Base-by-base conservation (phyloP, 768 basidiomycete species). In the Calocybe cyanea region DNA sequence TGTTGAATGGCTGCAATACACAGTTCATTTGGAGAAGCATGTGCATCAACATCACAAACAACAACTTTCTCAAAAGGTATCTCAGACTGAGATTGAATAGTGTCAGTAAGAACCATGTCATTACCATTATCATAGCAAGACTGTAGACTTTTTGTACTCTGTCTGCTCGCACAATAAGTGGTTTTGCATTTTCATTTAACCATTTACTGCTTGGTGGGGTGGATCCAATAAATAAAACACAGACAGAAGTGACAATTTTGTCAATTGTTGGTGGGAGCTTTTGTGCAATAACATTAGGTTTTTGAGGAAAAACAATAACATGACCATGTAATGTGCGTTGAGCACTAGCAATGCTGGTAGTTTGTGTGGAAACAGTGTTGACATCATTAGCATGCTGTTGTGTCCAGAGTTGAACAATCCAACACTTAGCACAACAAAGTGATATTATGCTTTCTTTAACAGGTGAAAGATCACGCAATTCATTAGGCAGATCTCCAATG, bases 401-500 rank as follows among this genome's bases (percentile, higher is more conserved):
- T n/a, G n/a, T n/a, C 5, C 25, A 28, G 1, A 73, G 42, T 33
- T 68, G 65, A 5, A 73, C 43, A 20, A 73, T 57, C 58, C 61
- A 68, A 38, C 57, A 60, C 40, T 68, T 71, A 0, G 69, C 60
- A 0, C 63, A 56, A 50, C 65, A 71, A 7, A 52, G 49, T 0
- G 67, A 57, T 36, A 73, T 69, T 62, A 72, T 69, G 0, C 64
- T 55, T 52, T 72, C 69, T 44, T 73, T 69, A 6, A 73, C 57
- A 14, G 61, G 41, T 1, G 64, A 67, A 1, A 73, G 36, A 37
- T 66, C 58, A 14, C 52, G 33, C 13, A 73, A 43, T 17, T 53
- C 58, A 9, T 40, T 15, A 0, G 68, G 69, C 2, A 69, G 52
- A 5, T 28, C 11, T 7, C 70, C 68, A 1, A 70, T 5, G 38